Percentiles rank a stretch among this genome's conserved stretches.
Conservation (phyloP, 2,329 filamentous ascomycete genomes). For the Claviceps quebecensis region DNA sequence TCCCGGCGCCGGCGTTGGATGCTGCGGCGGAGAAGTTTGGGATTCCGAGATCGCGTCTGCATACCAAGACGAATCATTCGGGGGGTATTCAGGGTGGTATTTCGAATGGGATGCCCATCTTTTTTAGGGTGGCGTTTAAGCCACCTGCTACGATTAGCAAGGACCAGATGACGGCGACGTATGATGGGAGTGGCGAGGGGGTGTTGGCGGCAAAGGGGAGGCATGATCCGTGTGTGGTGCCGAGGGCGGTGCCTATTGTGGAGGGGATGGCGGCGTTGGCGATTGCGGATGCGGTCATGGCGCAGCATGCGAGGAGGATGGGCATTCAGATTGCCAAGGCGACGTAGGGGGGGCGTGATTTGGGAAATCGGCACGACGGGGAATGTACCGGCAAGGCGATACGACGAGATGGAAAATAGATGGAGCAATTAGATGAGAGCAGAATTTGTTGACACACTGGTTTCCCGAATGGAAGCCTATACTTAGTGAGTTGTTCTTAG, state of each 20-base stretch:
- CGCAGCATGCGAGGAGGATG: conserved; percentile 53
- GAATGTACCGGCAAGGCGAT: no score
- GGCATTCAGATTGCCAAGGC: conserved; percentile 15
- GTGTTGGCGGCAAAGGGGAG: conserved; percentile 80
- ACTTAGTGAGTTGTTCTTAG: no score
- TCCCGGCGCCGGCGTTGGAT: conserved; percentile 24
- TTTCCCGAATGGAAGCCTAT: no score
- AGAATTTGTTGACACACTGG: no score
- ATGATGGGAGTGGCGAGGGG: conserved; percentile 57
- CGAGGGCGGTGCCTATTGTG: conserved; percentile 73
- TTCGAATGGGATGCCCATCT: conserved; percentile 83
- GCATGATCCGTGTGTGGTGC: conserved; percentile 88
- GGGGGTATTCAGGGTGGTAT: conserved; percentile 94
- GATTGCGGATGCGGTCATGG: conserved; percentile 74
- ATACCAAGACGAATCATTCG: conserved; percentile 87
- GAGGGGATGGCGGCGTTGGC: conserved; percentile 85
- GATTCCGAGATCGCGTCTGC: conserved; percentile 46
- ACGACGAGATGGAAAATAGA: no score
- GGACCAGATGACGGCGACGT: conserved; percentile 71
- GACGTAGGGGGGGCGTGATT: neutral
- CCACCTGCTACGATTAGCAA: conserved; percentile 85
- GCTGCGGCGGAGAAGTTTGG: conserved; percentile 32
- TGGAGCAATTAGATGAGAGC: no score
- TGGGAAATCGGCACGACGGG: neutral
- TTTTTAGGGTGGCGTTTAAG: conserved; percentile 93